Evolutionary conservation across 495 filamentous ascomycete genomes (phyloP), one percentile per base, ranked within the genome.

Genomic region (Xylaria venustula): DNA sequence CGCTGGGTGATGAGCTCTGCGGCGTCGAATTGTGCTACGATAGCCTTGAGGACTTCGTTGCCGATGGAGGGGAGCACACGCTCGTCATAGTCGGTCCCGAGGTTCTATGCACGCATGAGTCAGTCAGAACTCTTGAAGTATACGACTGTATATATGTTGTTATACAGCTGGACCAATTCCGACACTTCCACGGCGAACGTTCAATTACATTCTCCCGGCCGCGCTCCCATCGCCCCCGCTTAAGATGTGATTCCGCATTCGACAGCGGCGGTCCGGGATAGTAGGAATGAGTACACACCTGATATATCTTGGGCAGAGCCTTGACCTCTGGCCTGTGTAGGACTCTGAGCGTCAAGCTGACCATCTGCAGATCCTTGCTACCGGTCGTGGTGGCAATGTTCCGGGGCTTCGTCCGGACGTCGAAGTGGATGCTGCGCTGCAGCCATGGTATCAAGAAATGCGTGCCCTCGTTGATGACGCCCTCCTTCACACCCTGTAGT

Each of bases 341-440:
- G 55, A 99, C 94, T 68, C 94, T 86, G 67, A 99, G 81, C 34
- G 94, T 99, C 83, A 99, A 83, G 83, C 90, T 96, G 72, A 99
- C 94, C 94, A 99, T 99, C 85, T 99, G 94, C 77, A 99, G 74
- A 79, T 99, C 94, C 85, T 99, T 99, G 83, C 88, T 92, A 56
- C 94, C 94, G 11, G 94, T 99, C 14, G 93, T 98, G n/a, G 94
- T 99, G 15, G 87, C 88, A 77, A 99, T 97, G 71, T 93, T 97
- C 67, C 94, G 84, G 49, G 94, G 94, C 84, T 95, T 95, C 44
- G 94, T 98, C 61, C 94, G 90, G 61, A 99, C 95, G 80, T 99
- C 94, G 79, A 94, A 99, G 74, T 96, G 81, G 75, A 99, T 95
- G 64, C 88, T 88, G 79, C 87, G 87, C 72, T 99, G 94, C 71